Percentiles rank a stretch among this genome's conserved stretches.
Conservation (phyloP, 2,329 filamentous ascomycete species). For the Neonectria neomacrospora region DNA sequence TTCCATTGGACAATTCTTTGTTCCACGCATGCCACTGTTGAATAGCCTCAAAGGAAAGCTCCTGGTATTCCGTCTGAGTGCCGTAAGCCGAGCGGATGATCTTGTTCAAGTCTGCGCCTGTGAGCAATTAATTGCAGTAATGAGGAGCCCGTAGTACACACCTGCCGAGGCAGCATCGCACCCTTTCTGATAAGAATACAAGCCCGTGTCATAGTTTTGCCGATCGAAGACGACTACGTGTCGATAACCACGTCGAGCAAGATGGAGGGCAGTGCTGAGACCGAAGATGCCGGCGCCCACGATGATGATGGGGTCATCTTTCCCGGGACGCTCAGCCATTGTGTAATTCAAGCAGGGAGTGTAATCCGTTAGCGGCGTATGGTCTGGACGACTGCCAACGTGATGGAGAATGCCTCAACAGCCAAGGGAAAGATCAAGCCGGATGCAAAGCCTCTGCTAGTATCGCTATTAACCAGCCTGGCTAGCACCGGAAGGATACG, state of each 20-base stretch:
- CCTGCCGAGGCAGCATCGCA: slow-evolving; percentile 55
- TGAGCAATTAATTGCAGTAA: neutral
- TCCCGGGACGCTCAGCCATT: slow-evolving; percentile 13
- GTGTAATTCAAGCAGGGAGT: neutral
- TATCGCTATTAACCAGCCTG: neutral
- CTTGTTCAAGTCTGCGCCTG: slow-evolving; percentile 50
- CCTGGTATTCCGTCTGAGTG: slow-evolving; percentile 57
- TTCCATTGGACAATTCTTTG: slow-evolving; percentile 47
- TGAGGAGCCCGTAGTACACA: slow-evolving; percentile 18
- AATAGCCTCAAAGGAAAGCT: slow-evolving; percentile 56
- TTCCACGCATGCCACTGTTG: slow-evolving; percentile 59
- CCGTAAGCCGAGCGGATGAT: slow-evolving; percentile 54
- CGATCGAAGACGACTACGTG: slow-evolving; percentile 61
- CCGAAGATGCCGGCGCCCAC: slow-evolving; percentile 44
- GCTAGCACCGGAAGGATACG: neutral
- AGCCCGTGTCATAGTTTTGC: slow-evolving; percentile 53
- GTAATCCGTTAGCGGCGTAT: neutral
- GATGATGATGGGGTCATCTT: slow-evolving; percentile 26
- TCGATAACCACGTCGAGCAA: slow-evolving; percentile 54
- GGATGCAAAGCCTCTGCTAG: neutral
- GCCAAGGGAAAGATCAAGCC: neutral
- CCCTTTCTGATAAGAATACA: slow-evolving; percentile 55
- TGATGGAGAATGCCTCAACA: too few species aligned
- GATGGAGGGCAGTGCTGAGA: slow-evolving; percentile 49
- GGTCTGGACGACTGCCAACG: neutral